Base-by-base conservation (phyloP, 306 rosid genomes). In the Argentina anserina region DNA sequence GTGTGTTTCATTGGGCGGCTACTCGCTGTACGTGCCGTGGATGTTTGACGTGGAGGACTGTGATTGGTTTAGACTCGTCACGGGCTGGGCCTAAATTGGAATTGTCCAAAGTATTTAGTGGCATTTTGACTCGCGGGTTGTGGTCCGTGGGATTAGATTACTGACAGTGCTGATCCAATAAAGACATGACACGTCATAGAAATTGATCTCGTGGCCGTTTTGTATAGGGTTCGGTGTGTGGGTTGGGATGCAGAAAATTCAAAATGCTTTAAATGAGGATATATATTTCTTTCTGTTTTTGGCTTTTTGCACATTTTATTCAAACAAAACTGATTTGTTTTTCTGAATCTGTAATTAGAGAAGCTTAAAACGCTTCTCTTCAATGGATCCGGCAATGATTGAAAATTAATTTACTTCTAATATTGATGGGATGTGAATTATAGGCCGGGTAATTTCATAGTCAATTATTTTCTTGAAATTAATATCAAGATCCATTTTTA, bases 21-120 rank as follows among this genome's bases (percentile, higher is more conserved):
- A 36, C 68, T 75, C 36, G 76, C 66, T 5, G 58, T 75, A 72
- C 65, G 15, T 83, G 8, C 47, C 21, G 40, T 2, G 5, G 0
- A 0, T n/a, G 0, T 4, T 11, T 36, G 64, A 85, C 86, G 85
- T 88, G 96, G 82, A 65, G 1, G 0, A 0, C 0, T 2, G 0
- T 63, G 3, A 85, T 86, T 84, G 84, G 93, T 1, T 1, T 0
- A 0, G 39, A 33, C 71, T 86, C 37, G 96, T 90, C 96, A 88
- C 76, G 0, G n/a, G 15, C 7, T 31, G 11, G 63, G 63, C 9
- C 12, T 5, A 43, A 4, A 45, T 33, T 53, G 68, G 74, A 18
- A 12, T 23, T 12, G 43, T 13, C 28, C 23, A 9, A 28, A 4
- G 11, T 3, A 0, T 52, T 52, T 9, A 8, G 25, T 2, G 58